phyloP scores from a whole-genome alignment of 164 flowering plant species.

The Annona cherimola region DNA sequence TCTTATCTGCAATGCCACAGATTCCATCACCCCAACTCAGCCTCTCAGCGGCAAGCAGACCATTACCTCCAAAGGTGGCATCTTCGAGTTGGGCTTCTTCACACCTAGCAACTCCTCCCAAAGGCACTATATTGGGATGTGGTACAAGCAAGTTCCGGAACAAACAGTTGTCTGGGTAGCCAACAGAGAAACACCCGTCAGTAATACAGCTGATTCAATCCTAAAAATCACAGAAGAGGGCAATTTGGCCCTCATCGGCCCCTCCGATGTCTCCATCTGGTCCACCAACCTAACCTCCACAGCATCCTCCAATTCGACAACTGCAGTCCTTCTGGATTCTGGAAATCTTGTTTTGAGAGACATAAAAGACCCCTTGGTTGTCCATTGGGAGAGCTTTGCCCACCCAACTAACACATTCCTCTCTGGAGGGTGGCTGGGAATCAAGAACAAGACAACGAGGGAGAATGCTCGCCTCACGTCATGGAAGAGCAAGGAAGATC shows the following conservation, averaged over 20 bases:
- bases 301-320: not conserved
- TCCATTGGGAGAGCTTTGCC: conserved; percentile 9
- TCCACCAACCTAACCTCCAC: not conserved
- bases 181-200: conserved; percentile 5
- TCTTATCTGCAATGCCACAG: not conserved
- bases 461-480: not conserved
- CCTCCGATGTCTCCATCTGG: not conserved
- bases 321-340: not conserved
- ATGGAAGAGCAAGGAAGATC: not conserved
- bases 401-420: not conserved
- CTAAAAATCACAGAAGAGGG: conserved; percentile 2
- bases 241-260: not conserved
- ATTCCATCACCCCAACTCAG: not conserved
- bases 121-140: not conserved
- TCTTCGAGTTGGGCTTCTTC: conserved; percentile 1
- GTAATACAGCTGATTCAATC: not conserved
- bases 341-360: conserved; percentile 2
- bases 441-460: not conserved
- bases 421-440: not conserved
- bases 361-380: not conserved
- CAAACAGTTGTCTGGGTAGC: conserved; percentile 10
- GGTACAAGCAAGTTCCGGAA: not conserved
- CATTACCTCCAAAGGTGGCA: not conserved
- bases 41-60: not conserved
- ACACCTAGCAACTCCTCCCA: not conserved